phyloP scores from a whole-genome alignment of 495 filamentous ascomycete species.

The Clavariopsis aquatica region DNA sequence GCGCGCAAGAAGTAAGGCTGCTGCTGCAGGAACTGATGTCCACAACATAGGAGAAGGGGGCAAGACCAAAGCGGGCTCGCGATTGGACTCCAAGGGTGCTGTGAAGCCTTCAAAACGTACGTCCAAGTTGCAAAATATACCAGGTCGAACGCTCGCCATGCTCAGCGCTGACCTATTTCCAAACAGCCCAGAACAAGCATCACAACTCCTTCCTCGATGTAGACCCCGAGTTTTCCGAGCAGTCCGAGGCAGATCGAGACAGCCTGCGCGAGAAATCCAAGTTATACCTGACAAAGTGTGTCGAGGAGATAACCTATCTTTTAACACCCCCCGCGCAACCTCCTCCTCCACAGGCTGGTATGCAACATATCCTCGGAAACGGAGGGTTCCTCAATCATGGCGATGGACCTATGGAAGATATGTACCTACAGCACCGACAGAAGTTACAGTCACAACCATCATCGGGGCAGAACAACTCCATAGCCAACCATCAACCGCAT shows the following conservation, averaged over 20 bases:
- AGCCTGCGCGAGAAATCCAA: constrained; percentile 46
- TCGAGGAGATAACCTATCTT: constrained; percentile 52
- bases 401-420: constrained; percentile 45
- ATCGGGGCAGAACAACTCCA: constrained; percentile 44
- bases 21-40: constrained; percentile 41
- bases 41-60: constrained; percentile 29
- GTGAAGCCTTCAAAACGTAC: constrained; percentile 36
- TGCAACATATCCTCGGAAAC: constrained; percentile 34
- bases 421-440: constrained; percentile 48
- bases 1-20: constrained; percentile 48
- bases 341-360: constrained; percentile 42
- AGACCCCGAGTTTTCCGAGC: constrained; percentile 26
- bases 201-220: constrained; percentile 51
- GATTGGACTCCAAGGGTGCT: constrained; percentile 28
- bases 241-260: constrained; percentile 45
- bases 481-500: constrained; percentile 60
- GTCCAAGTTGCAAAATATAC: constrained; percentile 12
- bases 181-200: constrained; percentile 36
- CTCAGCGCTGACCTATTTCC: constrained; percentile 25
- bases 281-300: constrained; percentile 48
- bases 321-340: constrained; percentile 50
- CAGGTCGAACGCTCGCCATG: background rate
- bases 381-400: constrained; percentile 37
- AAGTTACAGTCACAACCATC: constrained; percentile 33
- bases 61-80: constrained; percentile 33